A percentile compares a stretch with the other conserved stretches of the same genome.
These are phyloP conservation scores for Stephanodiscus triporus DNA, from an alignment of 108 stramenopile species.

Conservation along the genomic window DNA sequence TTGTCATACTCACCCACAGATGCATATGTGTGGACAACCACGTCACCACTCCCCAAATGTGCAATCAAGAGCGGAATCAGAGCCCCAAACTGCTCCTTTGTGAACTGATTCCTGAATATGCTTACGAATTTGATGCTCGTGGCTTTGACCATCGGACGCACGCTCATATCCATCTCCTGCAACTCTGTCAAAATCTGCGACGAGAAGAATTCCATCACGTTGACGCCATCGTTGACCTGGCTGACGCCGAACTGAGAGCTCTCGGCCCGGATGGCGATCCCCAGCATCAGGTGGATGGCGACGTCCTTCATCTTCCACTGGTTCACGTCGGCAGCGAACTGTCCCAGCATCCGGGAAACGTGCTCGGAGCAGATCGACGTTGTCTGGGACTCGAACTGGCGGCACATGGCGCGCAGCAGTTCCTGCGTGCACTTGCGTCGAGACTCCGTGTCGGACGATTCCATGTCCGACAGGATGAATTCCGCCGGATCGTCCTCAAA, in stretches of 20 bases:
- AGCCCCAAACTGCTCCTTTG: slow-evolving; percentile 59
- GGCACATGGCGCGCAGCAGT: slow-evolving; percentile 91
- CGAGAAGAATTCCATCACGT: slow-evolving; percentile 90
- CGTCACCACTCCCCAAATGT: slow-evolving; percentile 64
- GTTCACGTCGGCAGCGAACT: slow-evolving; percentile 61
- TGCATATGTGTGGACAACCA: slow-evolving; percentile 98
- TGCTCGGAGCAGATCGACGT: slow-evolving; percentile 87
- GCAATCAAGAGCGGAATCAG: slow-evolving; percentile 79
- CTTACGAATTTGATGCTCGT: slow-evolving; percentile 93
- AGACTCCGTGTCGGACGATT: slow-evolving; percentile 94
- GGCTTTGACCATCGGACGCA: slow-evolving; percentile 91
- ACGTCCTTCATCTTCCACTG: slow-evolving; percentile 95
- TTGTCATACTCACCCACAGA: slow-evolving; percentile 49
- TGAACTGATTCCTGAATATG: slow-evolving; percentile 96
- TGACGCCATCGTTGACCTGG: slow-evolving; percentile 81
- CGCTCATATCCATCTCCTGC: slow-evolving; percentile 75
- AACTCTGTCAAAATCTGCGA: slow-evolving; percentile 84
- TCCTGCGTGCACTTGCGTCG: slow-evolving; percentile 93
- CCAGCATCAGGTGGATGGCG: slow-evolving; percentile 95
- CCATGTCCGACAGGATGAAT: slow-evolving; percentile 96
- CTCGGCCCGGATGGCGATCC: slow-evolving; percentile 85
- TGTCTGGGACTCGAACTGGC: slow-evolving; percentile 85
- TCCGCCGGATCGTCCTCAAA: slow-evolving; percentile 98
- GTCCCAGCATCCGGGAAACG: slow-evolving; percentile 76
- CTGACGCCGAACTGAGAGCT: slow-evolving; percentile 83